These are phyloP conservation scores for Tylopilus vinaceipallidus DNA, from an alignment of 768 basidiomycete genomes.

Conservation along the genomic window DNA sequence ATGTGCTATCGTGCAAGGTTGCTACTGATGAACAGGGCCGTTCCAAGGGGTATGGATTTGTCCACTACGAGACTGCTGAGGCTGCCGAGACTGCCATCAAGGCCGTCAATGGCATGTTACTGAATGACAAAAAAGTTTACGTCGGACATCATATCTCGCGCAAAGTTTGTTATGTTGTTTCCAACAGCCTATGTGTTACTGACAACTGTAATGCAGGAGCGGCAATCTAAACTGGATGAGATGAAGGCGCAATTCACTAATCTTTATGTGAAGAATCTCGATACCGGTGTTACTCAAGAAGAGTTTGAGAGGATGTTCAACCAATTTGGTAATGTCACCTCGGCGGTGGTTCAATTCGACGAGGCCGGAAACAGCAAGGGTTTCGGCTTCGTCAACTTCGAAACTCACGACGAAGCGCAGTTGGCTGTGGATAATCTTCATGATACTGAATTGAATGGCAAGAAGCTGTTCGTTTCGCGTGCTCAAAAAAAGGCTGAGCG, in stretches of 20 bases:
- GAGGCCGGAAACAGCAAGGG: constrained; percentile 93
- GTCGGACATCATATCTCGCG: constrained; percentile 97
- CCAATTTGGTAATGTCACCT: constrained; percentile 80
- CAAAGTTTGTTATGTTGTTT: constrained; percentile 54
- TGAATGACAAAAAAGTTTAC: constrained; percentile 99
- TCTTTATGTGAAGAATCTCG: constrained; percentile 97
- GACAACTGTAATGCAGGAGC: constrained; percentile 55
- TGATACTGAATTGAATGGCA: constrained; percentile 80
- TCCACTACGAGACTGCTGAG: constrained; percentile 98
- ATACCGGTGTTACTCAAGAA: constrained; percentile 76
- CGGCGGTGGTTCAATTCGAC: constrained; percentile 80
- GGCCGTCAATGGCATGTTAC: constrained; percentile 97
- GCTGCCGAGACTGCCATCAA: constrained; percentile 96
- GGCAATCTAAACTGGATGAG: constrained; percentile 98
- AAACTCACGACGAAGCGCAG: constrained; percentile 88
- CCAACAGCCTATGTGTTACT: background rate
- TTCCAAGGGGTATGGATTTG: constrained; percentile 97
- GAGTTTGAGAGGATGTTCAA: constrained; percentile 84
- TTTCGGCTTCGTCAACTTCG: constrained; percentile 98
- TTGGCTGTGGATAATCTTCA: constrained; percentile 87
- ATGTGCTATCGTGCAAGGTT: constrained; percentile 98
- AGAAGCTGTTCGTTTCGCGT: constrained; percentile 91
- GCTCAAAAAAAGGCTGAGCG: constrained; percentile 99
- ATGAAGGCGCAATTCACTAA: constrained; percentile 98
- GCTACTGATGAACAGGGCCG: constrained; percentile 94